A percentile compares a stretch with the other conserved stretches of the same genome.
Conservation (phyloP, 1,139 yeast genomes). For the Debaryomycetaceae sp. region DNA sequence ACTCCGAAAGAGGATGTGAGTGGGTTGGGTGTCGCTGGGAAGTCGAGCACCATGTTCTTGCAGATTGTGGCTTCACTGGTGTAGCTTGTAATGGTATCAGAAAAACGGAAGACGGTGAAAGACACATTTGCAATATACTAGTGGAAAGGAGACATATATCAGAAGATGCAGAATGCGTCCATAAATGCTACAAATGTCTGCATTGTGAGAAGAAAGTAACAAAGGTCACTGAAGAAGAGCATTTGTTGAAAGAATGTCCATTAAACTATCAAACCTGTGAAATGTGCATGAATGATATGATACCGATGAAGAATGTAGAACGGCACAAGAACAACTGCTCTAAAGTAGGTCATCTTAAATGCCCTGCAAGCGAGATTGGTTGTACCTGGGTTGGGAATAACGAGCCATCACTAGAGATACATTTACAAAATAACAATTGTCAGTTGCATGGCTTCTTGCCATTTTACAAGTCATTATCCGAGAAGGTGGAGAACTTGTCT, state of each 20-base stretch:
- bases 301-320: conserved; percentile 29
- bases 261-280: conserved; percentile 40
- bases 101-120: conserved; percentile 8
- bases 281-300: conserved; percentile 39
- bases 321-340: conserved; percentile 36
- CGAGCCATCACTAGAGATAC: conserved; percentile 39
- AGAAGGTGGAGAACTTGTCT: conserved; percentile 16
- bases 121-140: conserved; percentile 13
- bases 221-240: conserved; percentile 27
- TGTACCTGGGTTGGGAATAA: conserved; percentile 40
- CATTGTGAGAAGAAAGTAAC: conserved; percentile 37
- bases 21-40: conserved; percentile 64
- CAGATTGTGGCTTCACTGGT: conserved; percentile 51
- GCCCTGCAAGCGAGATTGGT: conserved; percentile 43
- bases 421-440: conserved; percentile 30
- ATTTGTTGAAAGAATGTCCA: conserved; percentile 38
- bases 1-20: conserved; percentile 51
- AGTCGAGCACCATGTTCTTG: conserved; percentile 47
- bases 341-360: conserved; percentile 28
- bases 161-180: conserved; percentile 26
- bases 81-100: conserved; percentile 41
- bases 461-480: conserved; percentile 18
- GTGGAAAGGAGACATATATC: conserved; percentile 22
- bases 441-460: conserved; percentile 34
- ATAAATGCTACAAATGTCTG: conserved; percentile 32